These are phyloP conservation scores for Crotalaria pallida DNA, from an alignment of 306 rosid species.

Conservation along the genomic window DNA sequence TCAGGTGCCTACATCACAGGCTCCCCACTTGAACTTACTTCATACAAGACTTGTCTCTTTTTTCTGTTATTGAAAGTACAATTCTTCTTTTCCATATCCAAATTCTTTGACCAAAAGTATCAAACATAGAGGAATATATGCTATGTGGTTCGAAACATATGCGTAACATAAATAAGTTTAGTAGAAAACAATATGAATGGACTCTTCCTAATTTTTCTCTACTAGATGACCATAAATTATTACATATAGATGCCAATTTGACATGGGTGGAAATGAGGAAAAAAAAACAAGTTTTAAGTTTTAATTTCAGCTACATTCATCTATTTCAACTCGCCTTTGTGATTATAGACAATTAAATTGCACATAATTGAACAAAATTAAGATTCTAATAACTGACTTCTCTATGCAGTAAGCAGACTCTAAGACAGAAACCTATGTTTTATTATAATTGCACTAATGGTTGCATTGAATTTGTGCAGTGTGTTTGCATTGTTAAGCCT, in stretches of 20 bases:
- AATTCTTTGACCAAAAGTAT: not conserved
- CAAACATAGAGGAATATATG: not conserved
- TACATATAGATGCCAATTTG: not conserved
- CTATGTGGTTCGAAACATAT: not conserved
- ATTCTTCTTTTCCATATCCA: not conserved
- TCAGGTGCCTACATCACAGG: constrained; percentile 47
- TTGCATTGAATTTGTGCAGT: constrained; percentile 43
- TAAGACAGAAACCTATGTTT: not conserved
- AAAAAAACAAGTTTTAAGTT: not conserved
- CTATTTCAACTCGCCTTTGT: not conserved
- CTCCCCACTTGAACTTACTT: not conserved
- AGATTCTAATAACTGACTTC: not conserved
- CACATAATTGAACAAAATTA: not conserved
- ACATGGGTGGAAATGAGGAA: not conserved
- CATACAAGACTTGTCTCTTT: not conserved
- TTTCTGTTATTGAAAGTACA: not conserved
- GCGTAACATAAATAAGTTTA: too few species aligned
- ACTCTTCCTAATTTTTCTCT: not conserved
- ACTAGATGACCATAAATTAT: not conserved
- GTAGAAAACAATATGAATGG: not conserved
- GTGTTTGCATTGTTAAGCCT: constrained; percentile 76
- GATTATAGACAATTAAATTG: not conserved
- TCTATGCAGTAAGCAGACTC: not conserved
- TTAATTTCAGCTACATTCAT: not conserved
- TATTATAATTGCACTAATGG: not conserved